phyloP scores from a whole-genome alignment of 1,284 basidiomycete species.

The Baeospora myosura region DNA sequence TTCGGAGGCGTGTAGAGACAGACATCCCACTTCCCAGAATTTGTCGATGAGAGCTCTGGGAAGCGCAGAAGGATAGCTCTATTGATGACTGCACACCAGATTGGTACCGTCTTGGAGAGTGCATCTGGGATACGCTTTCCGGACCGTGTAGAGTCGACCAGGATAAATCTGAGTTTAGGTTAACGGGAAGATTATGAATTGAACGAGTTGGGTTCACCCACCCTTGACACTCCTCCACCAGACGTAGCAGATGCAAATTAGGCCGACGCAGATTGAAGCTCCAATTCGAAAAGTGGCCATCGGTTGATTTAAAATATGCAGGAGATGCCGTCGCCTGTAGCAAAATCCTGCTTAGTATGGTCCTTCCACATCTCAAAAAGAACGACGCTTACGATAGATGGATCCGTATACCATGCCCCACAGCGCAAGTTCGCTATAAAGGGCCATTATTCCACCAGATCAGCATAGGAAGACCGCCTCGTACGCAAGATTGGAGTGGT shows the following conservation, averaged over 20 bases:
- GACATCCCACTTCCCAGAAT: constrained; percentile 38
- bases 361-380: constrained; percentile 6
- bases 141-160: constrained; percentile 90
- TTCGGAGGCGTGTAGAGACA: constrained; percentile 60
- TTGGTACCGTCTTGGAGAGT: constrained; percentile 88
- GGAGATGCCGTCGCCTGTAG: constrained; percentile 31
- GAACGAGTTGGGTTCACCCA: constrained; percentile 23
- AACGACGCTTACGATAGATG: constrained; percentile 41
- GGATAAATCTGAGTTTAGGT: constrained; percentile 49
- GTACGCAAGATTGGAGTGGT: constrained; percentile 60
- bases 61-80: constrained; percentile 44
- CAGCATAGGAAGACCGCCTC: constrained; percentile 19
- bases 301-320: constrained; percentile 96
- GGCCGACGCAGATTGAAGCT: constrained; percentile 80
- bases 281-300: constrained; percentile 88
- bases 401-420: constrained; percentile 90
- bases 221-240: constrained; percentile 56
- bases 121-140: constrained; percentile 96
- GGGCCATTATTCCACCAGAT: constrained; percentile 1
- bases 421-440: constrained; percentile 84
- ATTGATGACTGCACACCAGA: constrained; percentile 94
- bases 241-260: constrained; percentile 73
- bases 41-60: constrained; percentile 17
- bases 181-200: neutral
- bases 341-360: neutral